A percentile compares a stretch with the other conserved stretches of the same genome.
These are phyloP conservation scores for Lasiosphaeris hirsuta DNA, from an alignment of 495 filamentous ascomycete species.

Conservation along the genomic window DNA sequence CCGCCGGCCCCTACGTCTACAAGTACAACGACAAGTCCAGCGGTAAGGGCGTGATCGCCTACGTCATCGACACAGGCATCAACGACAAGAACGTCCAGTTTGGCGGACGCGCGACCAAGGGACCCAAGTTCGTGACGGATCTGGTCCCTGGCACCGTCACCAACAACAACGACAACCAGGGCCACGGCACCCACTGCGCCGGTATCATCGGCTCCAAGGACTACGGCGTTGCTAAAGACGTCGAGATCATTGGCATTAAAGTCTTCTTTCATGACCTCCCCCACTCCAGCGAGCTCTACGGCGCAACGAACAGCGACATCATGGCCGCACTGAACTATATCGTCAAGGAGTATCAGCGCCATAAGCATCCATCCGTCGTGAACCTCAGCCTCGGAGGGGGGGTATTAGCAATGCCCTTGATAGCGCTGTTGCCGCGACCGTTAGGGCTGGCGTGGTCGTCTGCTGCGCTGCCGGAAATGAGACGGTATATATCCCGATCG, in stretches of 20 bases:
- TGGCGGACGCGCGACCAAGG: constrained; percentile 30
- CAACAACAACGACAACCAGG: constrained; percentile 37
- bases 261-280: constrained; percentile 39
- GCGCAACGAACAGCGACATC: constrained; percentile 10
- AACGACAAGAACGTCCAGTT: constrained; percentile 40
- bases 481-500: background rate
- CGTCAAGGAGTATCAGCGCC: constrained; percentile 6
- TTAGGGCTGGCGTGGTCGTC: constrained; percentile 44
- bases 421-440: constrained; percentile 40
- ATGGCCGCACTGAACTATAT: constrained; percentile 16
- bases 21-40: constrained; percentile 58
- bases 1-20: constrained; percentile 49
- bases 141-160: constrained; percentile 25
- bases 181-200: constrained; percentile 43
- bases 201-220: constrained; percentile 46
- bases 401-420: constrained; percentile 44
- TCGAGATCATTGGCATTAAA: constrained; percentile 40
- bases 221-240: constrained; percentile 42
- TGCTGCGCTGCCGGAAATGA: constrained; percentile 49
- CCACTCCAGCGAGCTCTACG: background rate
- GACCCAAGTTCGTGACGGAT: constrained; percentile 27
- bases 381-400: constrained; percentile 54
- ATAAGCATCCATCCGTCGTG: constrained; percentile 38
- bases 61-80: constrained; percentile 61
- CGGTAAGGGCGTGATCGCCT: constrained; percentile 50